Percentiles rank a stretch among this genome's conserved stretches.
Conservation (phyloP, 352 stramenopile genomes). For the Phytophthora syringae region DNA sequence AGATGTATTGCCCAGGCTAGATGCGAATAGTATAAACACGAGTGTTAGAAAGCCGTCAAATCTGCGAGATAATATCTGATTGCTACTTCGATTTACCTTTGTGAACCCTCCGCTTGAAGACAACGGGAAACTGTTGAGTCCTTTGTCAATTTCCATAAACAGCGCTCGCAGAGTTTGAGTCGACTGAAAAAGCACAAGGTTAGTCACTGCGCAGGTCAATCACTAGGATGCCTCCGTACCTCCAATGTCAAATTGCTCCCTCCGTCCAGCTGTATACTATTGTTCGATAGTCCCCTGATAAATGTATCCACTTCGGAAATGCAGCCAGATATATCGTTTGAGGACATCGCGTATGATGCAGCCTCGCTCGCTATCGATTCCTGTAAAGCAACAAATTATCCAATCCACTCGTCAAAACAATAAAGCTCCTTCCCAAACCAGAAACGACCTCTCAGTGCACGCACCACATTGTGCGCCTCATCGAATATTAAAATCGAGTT, state of each 20-base stretch:
- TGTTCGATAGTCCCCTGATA: constrained; percentile 66
- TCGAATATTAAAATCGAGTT: constrained; percentile 99
- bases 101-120: constrained; percentile 79
- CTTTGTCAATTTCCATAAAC: constrained; percentile 88
- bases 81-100: constrained; percentile 49
- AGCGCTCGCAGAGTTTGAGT: constrained; percentile 81
- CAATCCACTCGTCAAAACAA: neutral
- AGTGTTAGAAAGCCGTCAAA: neutral
- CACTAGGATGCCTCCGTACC: constrained; percentile 45
- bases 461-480: constrained; percentile 99
- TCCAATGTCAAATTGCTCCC: constrained; percentile 68
- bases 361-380: constrained; percentile 93
- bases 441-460: constrained; percentile 1
- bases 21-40: neutral
- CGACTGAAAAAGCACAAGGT: constrained; percentile 50
- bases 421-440: neutral
- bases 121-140: constrained; percentile 77
- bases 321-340: constrained; percentile 93
- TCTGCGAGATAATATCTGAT: neutral
- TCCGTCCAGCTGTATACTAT: constrained; percentile 56
- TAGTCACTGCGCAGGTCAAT: constrained; percentile 5
- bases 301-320: constrained; percentile 94
- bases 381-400: constrained; percentile 28
- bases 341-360: constrained; percentile 96
- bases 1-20: constrained; percentile 89